Conservation (phyloP, 805 yeast genomes). For the Zygotorulaspora danielsina region DNA sequence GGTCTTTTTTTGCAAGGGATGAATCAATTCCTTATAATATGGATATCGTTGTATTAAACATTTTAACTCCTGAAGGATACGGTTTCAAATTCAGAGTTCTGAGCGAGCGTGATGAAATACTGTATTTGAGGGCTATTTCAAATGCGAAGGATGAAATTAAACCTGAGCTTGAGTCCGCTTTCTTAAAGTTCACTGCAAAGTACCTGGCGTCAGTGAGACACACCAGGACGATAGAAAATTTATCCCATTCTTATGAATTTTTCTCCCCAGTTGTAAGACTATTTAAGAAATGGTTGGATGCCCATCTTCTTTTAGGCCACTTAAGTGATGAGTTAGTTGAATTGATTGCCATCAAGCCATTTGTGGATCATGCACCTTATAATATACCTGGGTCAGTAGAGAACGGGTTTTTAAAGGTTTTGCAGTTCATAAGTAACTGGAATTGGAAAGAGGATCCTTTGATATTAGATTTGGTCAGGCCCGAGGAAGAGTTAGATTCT, state of each 20-base stretch:
- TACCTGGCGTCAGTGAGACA: constrained; percentile 72
- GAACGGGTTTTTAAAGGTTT: constrained; percentile 72
- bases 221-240: constrained; percentile 67
- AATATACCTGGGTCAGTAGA: constrained; percentile 72
- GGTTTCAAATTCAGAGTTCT: constrained; percentile 75
- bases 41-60: constrained; percentile 52
- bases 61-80: constrained; percentile 84
- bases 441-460: constrained; percentile 91
- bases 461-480: constrained; percentile 68
- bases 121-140: constrained; percentile 67
- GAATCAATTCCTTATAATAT: constrained; percentile 60
- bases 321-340: constrained; percentile 78
- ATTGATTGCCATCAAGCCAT: constrained; percentile 74
- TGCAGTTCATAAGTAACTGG: constrained; percentile 75
- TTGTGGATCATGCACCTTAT: constrained; percentile 85
- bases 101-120: constrained; percentile 77
- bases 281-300: constrained; percentile 85
- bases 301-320: constrained; percentile 69
- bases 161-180: constrained; percentile 55
- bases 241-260: constrained; percentile 66
- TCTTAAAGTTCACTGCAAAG: constrained; percentile 57
- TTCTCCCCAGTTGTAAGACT: constrained; percentile 78
- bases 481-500: constrained; percentile 39
- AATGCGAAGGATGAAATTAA: constrained; percentile 59
- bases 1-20: constrained; percentile 61